phyloP scores from a whole-genome alignment of 148 eudicot genomes.

The Silene uniflora region DNA sequence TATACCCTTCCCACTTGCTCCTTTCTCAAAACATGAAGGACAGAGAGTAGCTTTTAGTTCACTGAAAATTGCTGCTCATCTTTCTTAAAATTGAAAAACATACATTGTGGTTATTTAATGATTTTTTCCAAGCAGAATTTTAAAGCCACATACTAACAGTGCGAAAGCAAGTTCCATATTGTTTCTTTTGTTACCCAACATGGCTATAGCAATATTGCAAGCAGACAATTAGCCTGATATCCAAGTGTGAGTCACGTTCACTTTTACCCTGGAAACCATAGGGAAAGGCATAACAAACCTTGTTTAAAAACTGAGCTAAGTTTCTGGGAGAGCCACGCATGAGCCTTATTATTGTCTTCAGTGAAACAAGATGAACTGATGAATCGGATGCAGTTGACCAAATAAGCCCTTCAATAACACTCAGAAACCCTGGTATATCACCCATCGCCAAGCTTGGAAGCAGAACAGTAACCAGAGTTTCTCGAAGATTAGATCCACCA shows the following conservation, averaged over 20 bases:
- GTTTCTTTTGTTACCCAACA: slow-evolving; percentile 1
- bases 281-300: slow-evolving; percentile 52
- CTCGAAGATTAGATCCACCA: slow-evolving; percentile 67
- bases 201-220: slow-evolving; percentile 6
- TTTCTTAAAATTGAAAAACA: neutral
- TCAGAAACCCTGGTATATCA: slow-evolving; percentile 75
- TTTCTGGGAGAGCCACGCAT: slow-evolving; percentile 85
- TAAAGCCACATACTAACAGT: slow-evolving; percentile 5
- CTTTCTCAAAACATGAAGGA: neutral
- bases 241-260: neutral
- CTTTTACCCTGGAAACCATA: neutral
- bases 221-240: neutral
- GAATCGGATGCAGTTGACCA: slow-evolving; percentile 99
- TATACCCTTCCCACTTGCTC: neutral
- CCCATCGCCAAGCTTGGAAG: slow-evolving; percentile 96
- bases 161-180: slow-evolving; percentile 5
- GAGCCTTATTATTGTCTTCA: slow-evolving; percentile 77
- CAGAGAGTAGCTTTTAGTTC: neutral
- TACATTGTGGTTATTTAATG: neutral
- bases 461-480: slow-evolving; percentile 70
- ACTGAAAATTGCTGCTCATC: neutral
- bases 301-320: slow-evolving; percentile 72
- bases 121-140: neutral
- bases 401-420: slow-evolving; percentile 82
- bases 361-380: slow-evolving; percentile 83